Evolutionary conservation across 192 early-diverging fungal genomes (phyloP).

Genomic region (Backusella psychrophila): DNA sequence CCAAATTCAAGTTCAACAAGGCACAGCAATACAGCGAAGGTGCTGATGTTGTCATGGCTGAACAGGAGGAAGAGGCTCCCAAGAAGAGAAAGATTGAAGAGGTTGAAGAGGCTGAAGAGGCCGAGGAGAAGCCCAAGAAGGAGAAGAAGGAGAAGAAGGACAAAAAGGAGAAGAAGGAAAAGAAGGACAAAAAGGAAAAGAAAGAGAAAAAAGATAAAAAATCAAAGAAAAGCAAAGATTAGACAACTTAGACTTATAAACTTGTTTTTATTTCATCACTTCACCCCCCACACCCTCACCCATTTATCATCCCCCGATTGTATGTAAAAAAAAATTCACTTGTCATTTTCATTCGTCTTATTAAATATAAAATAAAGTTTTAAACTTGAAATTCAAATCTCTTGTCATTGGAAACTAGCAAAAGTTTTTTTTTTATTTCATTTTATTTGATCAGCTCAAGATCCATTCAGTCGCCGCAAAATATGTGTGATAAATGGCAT

Average conservation of each 20-base stretch:
- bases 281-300: not conserved
- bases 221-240: not conserved
- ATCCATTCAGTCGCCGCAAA: not conserved
- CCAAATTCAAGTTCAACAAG: slow-evolving; percentile 59
- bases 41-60: slow-evolving; percentile 33
- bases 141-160: slow-evolving; percentile 50
- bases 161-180: slow-evolving; percentile 47
- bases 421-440: not conserved
- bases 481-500: not conserved
- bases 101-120: slow-evolving; percentile 37
- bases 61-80: slow-evolving; percentile 41
- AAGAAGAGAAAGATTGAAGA: slow-evolving; percentile 49
- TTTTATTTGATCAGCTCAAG: not conserved
- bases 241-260: not conserved
- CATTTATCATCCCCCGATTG: not conserved
- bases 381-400: not conserved
- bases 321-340: slow-evolving; percentile 10
- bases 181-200: slow-evolving; percentile 40
- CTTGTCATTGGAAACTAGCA: not conserved
- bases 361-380: not conserved
- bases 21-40: slow-evolving; percentile 43
- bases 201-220: slow-evolving; percentile 36
- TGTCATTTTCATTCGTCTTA: slow-evolving; percentile 6
- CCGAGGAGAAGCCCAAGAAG: slow-evolving; percentile 45
- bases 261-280: not conserved